Percentiles rank a stretch among this genome's conserved stretches.
phyloP scores from a whole-genome alignment of 2,329 filamentous ascomycete species.

The Alternaria sp. region DNA sequence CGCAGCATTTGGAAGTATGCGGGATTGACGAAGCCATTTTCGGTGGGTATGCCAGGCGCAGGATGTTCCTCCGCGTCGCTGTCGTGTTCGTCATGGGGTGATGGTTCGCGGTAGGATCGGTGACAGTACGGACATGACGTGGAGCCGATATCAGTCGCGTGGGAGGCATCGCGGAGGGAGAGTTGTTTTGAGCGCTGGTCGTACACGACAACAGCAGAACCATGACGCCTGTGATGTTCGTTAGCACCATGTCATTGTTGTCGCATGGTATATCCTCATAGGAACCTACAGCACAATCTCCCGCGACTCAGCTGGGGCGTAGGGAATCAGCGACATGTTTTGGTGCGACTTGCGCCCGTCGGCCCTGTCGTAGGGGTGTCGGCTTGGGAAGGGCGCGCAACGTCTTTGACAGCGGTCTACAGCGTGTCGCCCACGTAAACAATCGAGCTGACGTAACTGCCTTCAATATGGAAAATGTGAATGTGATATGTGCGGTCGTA shows the following conservation, averaged over 20 bases:
- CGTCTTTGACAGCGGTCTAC: not conserved
- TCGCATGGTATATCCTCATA: not conserved
- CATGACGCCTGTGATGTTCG: conserved; percentile 72
- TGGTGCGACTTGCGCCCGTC: conserved; percentile 37
- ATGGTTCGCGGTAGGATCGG: conserved; percentile 66
- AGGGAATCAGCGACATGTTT: conserved; percentile 76
- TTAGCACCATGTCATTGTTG: conserved; percentile 16
- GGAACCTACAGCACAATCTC: conserved; percentile 78
- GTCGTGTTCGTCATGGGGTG: conserved; percentile 40
- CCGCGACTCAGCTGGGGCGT: conserved; percentile 73
- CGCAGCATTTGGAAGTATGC: conserved; percentile 95
- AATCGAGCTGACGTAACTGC: conserved; percentile 6
- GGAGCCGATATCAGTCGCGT: conserved; percentile 60
- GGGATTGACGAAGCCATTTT: conserved; percentile 80
- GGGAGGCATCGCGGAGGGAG: conserved; percentile 72
- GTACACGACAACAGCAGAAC: conserved; percentile 89
- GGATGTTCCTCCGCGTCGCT: conserved; percentile 42
- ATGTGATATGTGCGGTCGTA: conserved; percentile 6
- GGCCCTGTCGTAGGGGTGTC: not conserved
- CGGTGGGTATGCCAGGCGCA: conserved; percentile 38
- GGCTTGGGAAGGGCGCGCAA: conserved; percentile 10
- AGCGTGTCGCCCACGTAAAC: not conserved
- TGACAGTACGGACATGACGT: conserved; percentile 90
- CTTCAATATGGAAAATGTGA: not conserved
- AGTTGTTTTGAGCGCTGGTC: conserved; percentile 85